A percentile compares a stretch with the other conserved stretches of the same genome.
Conservation (phyloP, 805 yeast genomes). For the Teunomyces pallodes region DNA sequence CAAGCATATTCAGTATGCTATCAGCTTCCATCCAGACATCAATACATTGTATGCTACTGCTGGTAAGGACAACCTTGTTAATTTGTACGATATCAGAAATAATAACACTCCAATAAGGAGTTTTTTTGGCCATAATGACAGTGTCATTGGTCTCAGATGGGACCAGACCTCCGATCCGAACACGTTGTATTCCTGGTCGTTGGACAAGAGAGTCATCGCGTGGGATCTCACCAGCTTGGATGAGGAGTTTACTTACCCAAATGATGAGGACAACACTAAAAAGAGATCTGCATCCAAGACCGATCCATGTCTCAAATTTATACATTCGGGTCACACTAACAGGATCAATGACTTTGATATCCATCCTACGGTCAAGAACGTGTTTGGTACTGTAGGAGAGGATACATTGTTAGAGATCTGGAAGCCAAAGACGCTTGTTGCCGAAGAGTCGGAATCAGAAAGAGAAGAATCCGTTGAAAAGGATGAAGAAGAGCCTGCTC, state of each 20-base stretch:
- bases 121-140: conserved; percentile 61
- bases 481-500: conserved; percentile 2
- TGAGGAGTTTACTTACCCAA: conserved; percentile 47
- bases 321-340: conserved; percentile 86
- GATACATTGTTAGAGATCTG: conserved; percentile 76
- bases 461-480: conserved; percentile 21
- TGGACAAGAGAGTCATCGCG: conserved; percentile 65
- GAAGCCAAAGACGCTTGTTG: conserved; percentile 57
- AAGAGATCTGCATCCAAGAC: conserved; percentile 46
- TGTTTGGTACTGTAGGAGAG: conserved; percentile 68
- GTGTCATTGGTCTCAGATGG: conserved; percentile 43
- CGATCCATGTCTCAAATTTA: conserved; percentile 74
- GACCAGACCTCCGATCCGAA: conserved; percentile 48
- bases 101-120: conserved; percentile 56
- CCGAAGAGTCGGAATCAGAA: conserved; percentile 31
- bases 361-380: conserved; percentile 58
- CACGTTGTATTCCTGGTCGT: conserved; percentile 54
- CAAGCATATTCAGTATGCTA: conserved; percentile 62
- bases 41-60: conserved; percentile 67
- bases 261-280: conserved; percentile 44
- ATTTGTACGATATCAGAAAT: conserved; percentile 73
- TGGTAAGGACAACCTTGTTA: conserved; percentile 71
- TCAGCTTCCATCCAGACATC: conserved; percentile 60
- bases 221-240: conserved; percentile 71
- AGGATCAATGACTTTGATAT: conserved; percentile 65